Conservation (phyloP, 495 filamentous ascomycete species). For the Cercophora sp. region DNA sequence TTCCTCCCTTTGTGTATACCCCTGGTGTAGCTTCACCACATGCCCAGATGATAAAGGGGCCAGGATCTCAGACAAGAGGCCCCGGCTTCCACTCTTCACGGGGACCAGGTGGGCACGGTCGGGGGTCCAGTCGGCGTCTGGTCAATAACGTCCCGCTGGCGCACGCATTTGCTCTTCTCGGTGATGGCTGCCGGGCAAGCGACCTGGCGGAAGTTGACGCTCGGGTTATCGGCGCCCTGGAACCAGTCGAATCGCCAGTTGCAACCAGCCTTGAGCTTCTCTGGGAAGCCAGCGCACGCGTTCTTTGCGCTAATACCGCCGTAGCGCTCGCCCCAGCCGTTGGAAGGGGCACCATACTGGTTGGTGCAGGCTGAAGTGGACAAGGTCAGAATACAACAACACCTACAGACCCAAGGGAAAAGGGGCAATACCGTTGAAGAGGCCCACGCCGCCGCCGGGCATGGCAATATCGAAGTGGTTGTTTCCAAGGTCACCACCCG, state of each 20-base stretch:
- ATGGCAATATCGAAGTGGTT: conserved; percentile 66
- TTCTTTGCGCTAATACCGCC: conserved; percentile 52
- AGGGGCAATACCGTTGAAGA: conserved; percentile 48
- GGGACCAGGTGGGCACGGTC: conserved; percentile 20
- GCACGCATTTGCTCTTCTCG: conserved; percentile 44
- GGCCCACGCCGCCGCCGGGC: conserved; percentile 63
- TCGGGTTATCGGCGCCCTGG: conserved; percentile 56
- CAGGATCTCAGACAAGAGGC: too few relatives aligned
- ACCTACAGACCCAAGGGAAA: not conserved
- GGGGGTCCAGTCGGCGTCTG: conserved; percentile 30
- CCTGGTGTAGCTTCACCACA: too few relatives aligned
- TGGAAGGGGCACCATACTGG: conserved; percentile 55
- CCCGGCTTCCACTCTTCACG: too few relatives aligned
- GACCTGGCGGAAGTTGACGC: conserved; percentile 52
- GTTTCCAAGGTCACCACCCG: conserved; percentile 52
- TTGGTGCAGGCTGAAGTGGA: conserved; percentile 50
- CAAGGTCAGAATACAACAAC: not conserved
- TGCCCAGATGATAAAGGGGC: too few relatives aligned
- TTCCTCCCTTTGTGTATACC: too few relatives aligned
- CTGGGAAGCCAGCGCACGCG: conserved; percentile 54
- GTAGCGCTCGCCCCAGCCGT: conserved; percentile 60
- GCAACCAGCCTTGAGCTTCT: conserved; percentile 57
- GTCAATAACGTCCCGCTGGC: conserved; percentile 29
- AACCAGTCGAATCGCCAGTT: conserved; percentile 70
- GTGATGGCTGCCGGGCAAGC: conserved; percentile 58